phyloP scores from a whole-genome alignment of 108 stramenopile species.

The Pseudonitzschia multiseries region DNA sequence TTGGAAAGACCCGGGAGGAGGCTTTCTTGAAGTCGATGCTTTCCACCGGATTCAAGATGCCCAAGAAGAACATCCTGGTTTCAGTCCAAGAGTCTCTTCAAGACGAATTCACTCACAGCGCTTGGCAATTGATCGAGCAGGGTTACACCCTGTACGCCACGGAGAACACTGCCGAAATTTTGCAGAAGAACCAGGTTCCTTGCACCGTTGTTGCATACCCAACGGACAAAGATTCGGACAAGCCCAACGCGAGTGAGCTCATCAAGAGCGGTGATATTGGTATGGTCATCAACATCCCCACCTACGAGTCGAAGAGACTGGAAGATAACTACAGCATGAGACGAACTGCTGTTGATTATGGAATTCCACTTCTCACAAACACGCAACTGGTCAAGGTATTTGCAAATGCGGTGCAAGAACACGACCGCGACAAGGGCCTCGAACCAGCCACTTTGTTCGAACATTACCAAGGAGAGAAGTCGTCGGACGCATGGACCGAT shows the following conservation, averaged over 20 bases:
- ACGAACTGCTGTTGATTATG: constrained; percentile 94
- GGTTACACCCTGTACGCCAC: constrained; percentile 94
- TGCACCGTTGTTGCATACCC: constrained; percentile 84
- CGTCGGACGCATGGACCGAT: constrained; percentile 74
- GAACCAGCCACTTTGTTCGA: constrained; percentile 75
- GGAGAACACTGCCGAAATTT: constrained; percentile 78
- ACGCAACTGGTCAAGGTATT: constrained; percentile 88
- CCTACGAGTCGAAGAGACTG: constrained; percentile 76
- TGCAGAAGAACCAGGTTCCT: constrained; percentile 83
- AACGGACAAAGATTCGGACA: constrained; percentile 57
- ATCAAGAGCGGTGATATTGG: constrained; percentile 81
- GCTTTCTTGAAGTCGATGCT: constrained; percentile 96
- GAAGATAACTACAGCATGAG: constrained; percentile 94
- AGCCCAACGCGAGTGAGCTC: constrained; percentile 70
- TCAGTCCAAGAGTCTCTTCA: constrained; percentile 84
- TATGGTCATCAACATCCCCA: constrained; percentile 95
- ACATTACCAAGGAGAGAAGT: constrained; percentile 69
- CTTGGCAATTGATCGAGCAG: constrained; percentile 82
- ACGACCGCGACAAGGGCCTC: constrained; percentile 66
- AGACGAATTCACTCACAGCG: constrained; percentile 85
- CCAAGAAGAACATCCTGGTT: constrained; percentile 89
- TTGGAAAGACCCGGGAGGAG: constrained; percentile 94
- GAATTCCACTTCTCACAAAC: constrained; percentile 94
- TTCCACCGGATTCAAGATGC: constrained; percentile 93
- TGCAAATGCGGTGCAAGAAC: constrained; percentile 71